Evolutionary conservation across 2,329 filamentous ascomycete genomes (phyloP), one percentile per base, ranked within the genome.

Genomic region (Thermoascus crustaceus): DNA sequence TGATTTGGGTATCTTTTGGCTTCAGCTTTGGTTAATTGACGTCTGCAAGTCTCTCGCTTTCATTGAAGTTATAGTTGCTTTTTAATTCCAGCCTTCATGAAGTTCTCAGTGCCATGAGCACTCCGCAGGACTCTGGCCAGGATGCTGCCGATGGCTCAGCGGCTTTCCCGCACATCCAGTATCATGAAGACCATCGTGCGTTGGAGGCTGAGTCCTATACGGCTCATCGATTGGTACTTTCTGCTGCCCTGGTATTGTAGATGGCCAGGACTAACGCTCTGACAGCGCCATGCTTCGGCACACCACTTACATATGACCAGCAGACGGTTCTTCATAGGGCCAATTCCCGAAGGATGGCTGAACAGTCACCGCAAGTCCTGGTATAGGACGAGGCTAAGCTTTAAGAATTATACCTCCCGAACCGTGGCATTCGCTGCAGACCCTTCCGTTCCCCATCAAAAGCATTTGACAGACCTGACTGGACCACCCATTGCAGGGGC

Each of bases 281-380:
- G 8, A 44, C 50, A 70, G 73, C 69, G 74, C 61, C 73, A 81
- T 66, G 72, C 75, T 32, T 75, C 72, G 27, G 67, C 75, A 16
- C 68, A 74, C 40, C 77, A 81, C 49, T 58, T 81, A 25, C 69
- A 80, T 56, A 60, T 76, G 45, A 80, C 77, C 5, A 74, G 68
- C 34, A 67, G 72, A 36, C 72, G 77, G 36, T 73, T 72, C 57
- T 81, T 81, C 57, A 76, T 81, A 39, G 77, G 77, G 1, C 77
- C 77, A 22, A 75, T 80, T 22, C 77, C 77, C 29, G 72, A 76
- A 47, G 75, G 73, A 38, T 81, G 77, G 77, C 64, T 80, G 35
- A 74, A 73, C 46, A 73, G 69, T 41, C 73, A 80, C 53, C 67
- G 75, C 34, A 76, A 76, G 47, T 69, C 73, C 39, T 80, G 77